These are phyloP conservation scores for Cryptosporidium felis DNA, from an alignment of 169 alveolate genomes.

Conservation along the genomic window DNA sequence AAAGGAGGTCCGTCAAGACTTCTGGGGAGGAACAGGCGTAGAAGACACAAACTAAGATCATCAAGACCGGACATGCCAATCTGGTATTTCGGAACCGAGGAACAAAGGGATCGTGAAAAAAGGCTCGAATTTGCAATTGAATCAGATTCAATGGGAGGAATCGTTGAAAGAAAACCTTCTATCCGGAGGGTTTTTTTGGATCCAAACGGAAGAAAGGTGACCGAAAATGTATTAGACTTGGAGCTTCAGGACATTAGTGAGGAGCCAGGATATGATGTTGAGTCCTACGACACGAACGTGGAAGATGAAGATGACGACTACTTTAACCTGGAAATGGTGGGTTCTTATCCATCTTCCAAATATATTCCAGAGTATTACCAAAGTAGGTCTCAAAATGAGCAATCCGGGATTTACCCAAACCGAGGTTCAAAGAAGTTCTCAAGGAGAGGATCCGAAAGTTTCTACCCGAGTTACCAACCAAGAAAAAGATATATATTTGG, in stretches of 20 bases:
- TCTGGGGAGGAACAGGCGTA: not conserved
- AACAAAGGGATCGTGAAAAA: constrained; percentile 56
- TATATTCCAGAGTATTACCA: not conserved
- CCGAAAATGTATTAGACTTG: not conserved
- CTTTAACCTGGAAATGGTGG: constrained; percentile 40
- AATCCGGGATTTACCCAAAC: constrained; percentile 24
- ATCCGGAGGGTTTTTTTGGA: constrained; percentile 7
- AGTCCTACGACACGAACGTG: not conserved
- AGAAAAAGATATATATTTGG: constrained; percentile 10
- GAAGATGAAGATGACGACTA: constrained; percentile 26
- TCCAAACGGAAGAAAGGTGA: constrained; percentile 14
- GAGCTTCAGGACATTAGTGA: constrained; percentile 43
- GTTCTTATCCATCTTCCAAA: constrained; percentile 15
- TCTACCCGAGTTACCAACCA: not conserved
- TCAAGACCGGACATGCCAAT: constrained; percentile 32
- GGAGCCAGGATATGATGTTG: constrained; percentile 7
- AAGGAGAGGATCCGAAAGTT: not conserved
- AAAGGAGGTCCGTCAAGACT: not conserved
- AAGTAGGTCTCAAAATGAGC: not conserved
- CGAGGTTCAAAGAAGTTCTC: not conserved
- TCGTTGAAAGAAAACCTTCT: constrained; percentile 4
- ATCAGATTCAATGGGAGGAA: constrained; percentile 15
- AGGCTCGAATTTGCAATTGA: constrained; percentile 37
- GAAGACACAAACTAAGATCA: constrained; percentile 3
- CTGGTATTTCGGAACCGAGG: constrained; percentile 66